Base-by-base conservation (phyloP, 805 yeast species). In the Yueomyces sp. region DNA sequence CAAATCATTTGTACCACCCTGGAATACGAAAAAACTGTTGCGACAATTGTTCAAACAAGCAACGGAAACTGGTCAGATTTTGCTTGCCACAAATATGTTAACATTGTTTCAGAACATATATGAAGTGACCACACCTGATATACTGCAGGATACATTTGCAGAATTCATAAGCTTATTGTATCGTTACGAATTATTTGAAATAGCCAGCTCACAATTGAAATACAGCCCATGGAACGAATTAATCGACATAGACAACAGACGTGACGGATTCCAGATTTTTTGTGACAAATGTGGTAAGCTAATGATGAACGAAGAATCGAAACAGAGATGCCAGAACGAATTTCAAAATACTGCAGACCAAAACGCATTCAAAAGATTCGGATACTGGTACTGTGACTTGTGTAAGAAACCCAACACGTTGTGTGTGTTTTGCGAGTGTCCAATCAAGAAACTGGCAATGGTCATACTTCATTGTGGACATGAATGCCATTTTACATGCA, bases 341-440 rank as follows among this genome's bases (percentile, higher is more conserved):
- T 38, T 50, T 30, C 52, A 55, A 37, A 52, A 50, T 41, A 46
- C 51, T 11, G 54, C 53, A 3, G 59, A 60, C 36, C 57, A 63
- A 8, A 58, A 54, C 0, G 62, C 64, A 26, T 61, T 66, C 37
- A 44, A 52, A 4, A 60, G 58, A 34, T 74, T 77, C 53, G 95
- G 94, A 1, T 79, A 72, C 52, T 87, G 95, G 95, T 84, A 80
- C 59, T 88, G 96, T 63, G 85, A 78, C 43, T 69, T 68, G 27
- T 88, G 96, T 59, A 63, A 69, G 8, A 66, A 63, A 42, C 65
- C 66, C 12, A 78, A 77, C 47, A 79, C 77, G 46, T 72, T 77
- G n/a, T 88, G 96, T 60, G 70, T 79, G 29, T 74, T 79, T 47
- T 88, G 96, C 60, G 72, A 80, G 48, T 81, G 74, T 54, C 85